Evolutionary conservation across 2,329 filamentous ascomycete genomes (phyloP), one percentile per base, ranked within the genome.

Genomic region (Calonectria leucothoes): DNA sequence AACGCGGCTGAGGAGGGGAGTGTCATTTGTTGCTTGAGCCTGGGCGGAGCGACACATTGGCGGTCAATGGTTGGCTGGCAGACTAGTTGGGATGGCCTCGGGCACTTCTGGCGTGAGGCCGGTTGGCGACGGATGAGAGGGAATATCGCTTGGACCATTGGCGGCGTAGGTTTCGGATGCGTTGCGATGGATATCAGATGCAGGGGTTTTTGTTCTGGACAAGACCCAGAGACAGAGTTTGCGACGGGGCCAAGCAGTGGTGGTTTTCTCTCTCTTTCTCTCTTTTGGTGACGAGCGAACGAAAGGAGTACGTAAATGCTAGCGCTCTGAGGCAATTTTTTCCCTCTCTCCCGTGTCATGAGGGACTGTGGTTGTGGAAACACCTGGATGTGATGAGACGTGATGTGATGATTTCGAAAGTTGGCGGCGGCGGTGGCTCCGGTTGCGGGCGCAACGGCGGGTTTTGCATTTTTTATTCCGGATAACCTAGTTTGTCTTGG

Each of bases 31-130:
- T 15, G 23, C 52, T 42, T 48, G 37, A 39, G 31, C 23, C 57
- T 42, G 57, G 42, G 37, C 67, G 61, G 61, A 70, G 67, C 67
- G 59, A 70, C 35, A 35, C 67, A 55, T n/a, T 64, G 67, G 67
- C 67, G 57, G 57, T 55, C 57, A 51, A 69, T 63, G 66, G 42
- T 69, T 69, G 66, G 67, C 17, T 69, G 57, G 57, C 17, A 42
- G 66, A 17, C 52, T 51, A 39, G 42, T 29, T 37, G 39, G 52
- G 66, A 55, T n/a, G 65, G 49, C 42, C 66, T 49, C n/a, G 37
- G 37, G 33, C 31, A 29, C 25, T 48, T 48, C 25, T 39, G 35
- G 35, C 11, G 5, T 25, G 15, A 37, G 48, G 33, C 31, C 51
- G 66, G 37, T 35, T 68, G 66, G 49, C 66, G 49, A 45, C 51